These are phyloP conservation scores for Karstenula rhodostoma DNA, from an alignment of 2,329 filamentous ascomycete genomes.

Conservation along the genomic window DNA sequence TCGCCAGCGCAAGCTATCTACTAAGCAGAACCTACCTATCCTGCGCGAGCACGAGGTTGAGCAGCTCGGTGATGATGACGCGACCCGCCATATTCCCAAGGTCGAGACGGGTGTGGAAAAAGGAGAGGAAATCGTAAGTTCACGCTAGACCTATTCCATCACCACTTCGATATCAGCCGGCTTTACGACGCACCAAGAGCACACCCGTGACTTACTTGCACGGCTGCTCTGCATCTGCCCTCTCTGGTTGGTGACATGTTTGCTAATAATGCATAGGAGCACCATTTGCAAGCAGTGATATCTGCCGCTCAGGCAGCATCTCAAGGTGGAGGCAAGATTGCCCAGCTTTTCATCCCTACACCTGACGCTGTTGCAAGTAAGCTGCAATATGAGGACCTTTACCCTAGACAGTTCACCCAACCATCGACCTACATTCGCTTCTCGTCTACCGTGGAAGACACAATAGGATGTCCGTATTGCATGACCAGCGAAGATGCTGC, in stretches of 20 bases:
- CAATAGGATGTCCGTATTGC: slow-evolving; percentile 88
- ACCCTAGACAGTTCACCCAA: slow-evolving; percentile 79
- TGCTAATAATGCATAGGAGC: slow-evolving; percentile 70
- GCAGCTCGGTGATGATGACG: slow-evolving; percentile 81
- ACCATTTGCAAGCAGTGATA: slow-evolving; percentile 89
- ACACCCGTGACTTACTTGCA: slow-evolving; percentile 14
- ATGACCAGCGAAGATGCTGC: slow-evolving; percentile 91
- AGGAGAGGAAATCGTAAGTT: slow-evolving; percentile 93
- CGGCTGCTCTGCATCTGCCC: slow-evolving; percentile 3
- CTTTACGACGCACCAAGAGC: slow-evolving; percentile 5
- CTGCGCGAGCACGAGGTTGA: slow-evolving; percentile 92
- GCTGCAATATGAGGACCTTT: slow-evolving; percentile 88
- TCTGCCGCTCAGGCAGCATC: slow-evolving; percentile 67
- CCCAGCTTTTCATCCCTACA: slow-evolving; percentile 72
- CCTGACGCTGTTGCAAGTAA: slow-evolving; percentile 69
- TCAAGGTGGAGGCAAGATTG: slow-evolving; percentile 65
- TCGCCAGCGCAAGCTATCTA: slow-evolving; percentile 88
- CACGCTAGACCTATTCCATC: slow-evolving; percentile 43
- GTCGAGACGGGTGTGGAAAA: slow-evolving; percentile 98
- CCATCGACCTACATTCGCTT: slow-evolving; percentile 96
- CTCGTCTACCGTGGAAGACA: slow-evolving; percentile 97
- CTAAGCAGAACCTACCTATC: slow-evolving; percentile 86
- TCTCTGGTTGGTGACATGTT: slow-evolving; percentile 5
- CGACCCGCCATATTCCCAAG: slow-evolving; percentile 80
- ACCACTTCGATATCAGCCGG: slow-evolving; percentile 19